phyloP scores from a whole-genome alignment of 768 basidiomycete species.

The Agrocybe pediades region DNA sequence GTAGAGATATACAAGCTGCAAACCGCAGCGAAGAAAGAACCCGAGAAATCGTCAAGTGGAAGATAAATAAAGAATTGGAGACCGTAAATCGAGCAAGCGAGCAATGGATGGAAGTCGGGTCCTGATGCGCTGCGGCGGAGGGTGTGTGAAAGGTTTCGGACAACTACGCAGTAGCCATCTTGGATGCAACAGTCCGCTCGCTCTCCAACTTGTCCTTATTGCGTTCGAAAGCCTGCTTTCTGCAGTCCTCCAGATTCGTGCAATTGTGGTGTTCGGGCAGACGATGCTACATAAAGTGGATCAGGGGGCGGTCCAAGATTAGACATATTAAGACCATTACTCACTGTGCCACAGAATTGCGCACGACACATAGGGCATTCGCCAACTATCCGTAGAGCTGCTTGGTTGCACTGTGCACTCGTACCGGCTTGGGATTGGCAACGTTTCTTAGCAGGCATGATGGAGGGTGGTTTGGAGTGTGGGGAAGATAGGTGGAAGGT shows the following conservation, averaged over 20 bases:
- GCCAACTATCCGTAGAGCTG: constrained; percentile 82
- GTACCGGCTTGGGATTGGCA: constrained; percentile 67
- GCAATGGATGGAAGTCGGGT: constrained; percentile 1
- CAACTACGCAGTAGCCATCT: constrained; percentile 77
- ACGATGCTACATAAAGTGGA: constrained; percentile 60
- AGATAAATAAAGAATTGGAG: neutral
- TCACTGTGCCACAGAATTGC: constrained; percentile 76
- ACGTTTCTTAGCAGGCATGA: constrained; percentile 85
- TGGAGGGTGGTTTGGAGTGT: constrained; percentile 11
- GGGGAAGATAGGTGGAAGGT: constrained; percentile 10
- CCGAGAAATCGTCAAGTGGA: constrained; percentile 2
- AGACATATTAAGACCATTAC: constrained; percentile 24
- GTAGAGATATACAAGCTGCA: constrained; percentile 10
- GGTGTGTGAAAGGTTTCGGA: neutral
- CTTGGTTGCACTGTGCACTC: constrained; percentile 68
- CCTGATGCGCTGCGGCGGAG: neutral
- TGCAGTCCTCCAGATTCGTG: constrained; percentile 80
- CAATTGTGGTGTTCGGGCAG: constrained; percentile 89
- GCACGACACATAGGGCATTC: constrained; percentile 80
- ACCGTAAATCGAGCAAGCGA: neutral
- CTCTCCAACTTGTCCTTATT: constrained; percentile 89
- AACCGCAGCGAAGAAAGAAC: constrained; percentile 7
- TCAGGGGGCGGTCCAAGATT: constrained; percentile 7
- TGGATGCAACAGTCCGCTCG: constrained; percentile 83
- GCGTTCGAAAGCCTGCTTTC: constrained; percentile 84